Evolutionary conservation across 2,329 filamentous ascomycete genomes (phyloP).

Genomic region (Chaetothyriales sp.): DNA sequence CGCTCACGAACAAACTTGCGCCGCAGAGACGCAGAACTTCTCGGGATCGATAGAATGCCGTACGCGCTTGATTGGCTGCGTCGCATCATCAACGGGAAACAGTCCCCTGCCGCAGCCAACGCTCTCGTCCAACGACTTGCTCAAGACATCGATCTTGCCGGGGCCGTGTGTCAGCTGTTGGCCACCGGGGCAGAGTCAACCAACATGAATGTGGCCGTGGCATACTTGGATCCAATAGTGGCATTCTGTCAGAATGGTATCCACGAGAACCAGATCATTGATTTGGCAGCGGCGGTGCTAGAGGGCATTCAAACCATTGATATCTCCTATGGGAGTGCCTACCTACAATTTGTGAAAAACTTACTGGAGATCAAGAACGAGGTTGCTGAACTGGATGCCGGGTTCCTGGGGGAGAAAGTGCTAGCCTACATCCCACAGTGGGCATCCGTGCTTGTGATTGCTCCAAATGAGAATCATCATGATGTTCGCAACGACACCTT

Average conservation of each 20-base stretch:
- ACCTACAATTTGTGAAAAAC: constrained; percentile 37
- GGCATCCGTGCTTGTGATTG: constrained; percentile 39
- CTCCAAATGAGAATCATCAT: constrained; percentile 26
- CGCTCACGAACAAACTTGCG: constrained; percentile 26
- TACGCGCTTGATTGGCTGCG: constrained; percentile 40
- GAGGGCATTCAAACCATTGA: constrained; percentile 35
- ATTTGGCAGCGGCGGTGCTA: constrained; percentile 28
- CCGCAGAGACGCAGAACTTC: constrained; percentile 4
- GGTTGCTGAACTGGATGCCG: constrained; percentile 12
- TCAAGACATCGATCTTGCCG: constrained; percentile 31
- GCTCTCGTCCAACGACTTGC: constrained; percentile 45
- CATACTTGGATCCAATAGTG: constrained; percentile 44
- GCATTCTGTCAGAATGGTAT: constrained; percentile 35
- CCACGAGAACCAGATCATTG: constrained; percentile 23
- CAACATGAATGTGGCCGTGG: constrained; percentile 37
- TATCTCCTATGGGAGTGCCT: constrained; percentile 32
- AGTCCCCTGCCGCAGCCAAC: constrained; percentile 38
- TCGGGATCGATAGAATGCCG: constrained; percentile 8
- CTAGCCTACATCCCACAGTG: constrained; percentile 32
- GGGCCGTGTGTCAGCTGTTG: constrained; percentile 36
- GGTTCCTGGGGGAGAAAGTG: constrained; percentile 22
- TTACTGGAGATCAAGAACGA: constrained; percentile 32
- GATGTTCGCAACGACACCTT: constrained; percentile 32
- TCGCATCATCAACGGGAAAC: constrained; percentile 49
- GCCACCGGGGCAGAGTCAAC: constrained; percentile 38